Evolutionary conservation across 176 grass and related monocot genomes (phyloP).

Genomic region (Bothriochloa decipiens): DNA sequence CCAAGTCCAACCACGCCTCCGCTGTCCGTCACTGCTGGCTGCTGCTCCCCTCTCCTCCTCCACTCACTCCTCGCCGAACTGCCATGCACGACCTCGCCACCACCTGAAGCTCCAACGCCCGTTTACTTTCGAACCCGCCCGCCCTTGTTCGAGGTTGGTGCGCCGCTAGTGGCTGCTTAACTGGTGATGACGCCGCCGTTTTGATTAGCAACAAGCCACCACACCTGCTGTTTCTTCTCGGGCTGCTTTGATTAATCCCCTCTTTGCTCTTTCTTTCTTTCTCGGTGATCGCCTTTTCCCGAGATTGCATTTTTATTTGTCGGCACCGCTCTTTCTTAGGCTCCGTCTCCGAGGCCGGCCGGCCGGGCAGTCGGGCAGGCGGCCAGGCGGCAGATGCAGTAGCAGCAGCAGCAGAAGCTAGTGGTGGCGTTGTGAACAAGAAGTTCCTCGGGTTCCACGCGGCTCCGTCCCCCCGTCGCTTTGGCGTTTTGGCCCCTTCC

Average conservation of each 20-base stretch:
- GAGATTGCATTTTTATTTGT: conserved; percentile 31
- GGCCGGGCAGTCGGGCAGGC: neutral
- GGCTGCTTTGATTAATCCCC: neutral
- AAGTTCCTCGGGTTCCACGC: conserved; percentile 59
- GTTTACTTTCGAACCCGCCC: conserved; percentile 1
- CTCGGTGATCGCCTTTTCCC: conserved; percentile 22
- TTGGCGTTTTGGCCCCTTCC: conserved; percentile 25
- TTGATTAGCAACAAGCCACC: neutral
- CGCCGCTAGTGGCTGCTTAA: neutral
- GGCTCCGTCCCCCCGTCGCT: neutral
- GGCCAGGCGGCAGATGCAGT: neutral
- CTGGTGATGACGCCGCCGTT: neutral
- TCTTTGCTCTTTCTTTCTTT: neutral
- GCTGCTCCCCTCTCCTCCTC: neutral
- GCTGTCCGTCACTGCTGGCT: neutral
- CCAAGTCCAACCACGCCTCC: neutral
- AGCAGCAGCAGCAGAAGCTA: neutral
- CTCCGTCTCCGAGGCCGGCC: conserved; percentile 16
- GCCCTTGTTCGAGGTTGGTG: conserved; percentile 33
- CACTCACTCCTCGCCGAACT: neutral
- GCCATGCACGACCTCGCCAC: neutral
- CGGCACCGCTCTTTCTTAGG: neutral
- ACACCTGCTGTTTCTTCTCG: neutral
- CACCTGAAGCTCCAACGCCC: conserved; percentile 11
- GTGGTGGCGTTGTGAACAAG: conserved; percentile 53